phyloP scores from a whole-genome alignment of 352 stramenopile genomes.

The Paralagenidium karlingii region DNA sequence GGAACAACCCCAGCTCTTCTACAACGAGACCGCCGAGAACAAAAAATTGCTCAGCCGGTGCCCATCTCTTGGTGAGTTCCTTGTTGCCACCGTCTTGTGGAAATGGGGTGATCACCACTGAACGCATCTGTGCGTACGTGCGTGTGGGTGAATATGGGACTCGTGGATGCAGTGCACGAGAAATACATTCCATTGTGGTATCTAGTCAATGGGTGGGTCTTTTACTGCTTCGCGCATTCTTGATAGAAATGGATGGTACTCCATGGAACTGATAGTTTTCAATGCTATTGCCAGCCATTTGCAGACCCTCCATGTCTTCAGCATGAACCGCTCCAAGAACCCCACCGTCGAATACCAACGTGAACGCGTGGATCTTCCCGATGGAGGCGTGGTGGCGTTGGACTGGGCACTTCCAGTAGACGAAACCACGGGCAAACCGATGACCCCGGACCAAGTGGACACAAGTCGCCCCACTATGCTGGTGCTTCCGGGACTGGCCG shows the following conservation, averaged over 20 bases:
- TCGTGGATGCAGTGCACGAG: no score
- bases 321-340: constrained; percentile 13
- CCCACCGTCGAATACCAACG: constrained; percentile 32
- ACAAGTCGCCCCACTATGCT: constrained; percentile 21
- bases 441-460: constrained; percentile 16
- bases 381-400: constrained; percentile 53
- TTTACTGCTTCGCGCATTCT: not conserved
- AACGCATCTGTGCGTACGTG: no score
- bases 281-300: constrained; percentile 19
- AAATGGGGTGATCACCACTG: no score
- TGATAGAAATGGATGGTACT: not conserved
- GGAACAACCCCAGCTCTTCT: not conserved
- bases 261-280: not conserved
- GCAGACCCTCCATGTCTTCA: constrained; percentile 34
- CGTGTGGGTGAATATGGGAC: no score
- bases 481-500: constrained; percentile 40
- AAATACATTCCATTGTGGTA: constrained; percentile 43
- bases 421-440: not conserved
- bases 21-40: not conserved
- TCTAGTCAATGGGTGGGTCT: constrained; percentile 32
- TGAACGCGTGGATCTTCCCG: constrained; percentile 40
- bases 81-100: no score
- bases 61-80: not conserved
- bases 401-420: constrained; percentile 46
- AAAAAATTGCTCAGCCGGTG: not conserved